Evolutionary conservation across 1,284 basidiomycete species (phyloP), one percentile per base, ranked within the genome.

Genomic region (Tylopilus sp.): DNA sequence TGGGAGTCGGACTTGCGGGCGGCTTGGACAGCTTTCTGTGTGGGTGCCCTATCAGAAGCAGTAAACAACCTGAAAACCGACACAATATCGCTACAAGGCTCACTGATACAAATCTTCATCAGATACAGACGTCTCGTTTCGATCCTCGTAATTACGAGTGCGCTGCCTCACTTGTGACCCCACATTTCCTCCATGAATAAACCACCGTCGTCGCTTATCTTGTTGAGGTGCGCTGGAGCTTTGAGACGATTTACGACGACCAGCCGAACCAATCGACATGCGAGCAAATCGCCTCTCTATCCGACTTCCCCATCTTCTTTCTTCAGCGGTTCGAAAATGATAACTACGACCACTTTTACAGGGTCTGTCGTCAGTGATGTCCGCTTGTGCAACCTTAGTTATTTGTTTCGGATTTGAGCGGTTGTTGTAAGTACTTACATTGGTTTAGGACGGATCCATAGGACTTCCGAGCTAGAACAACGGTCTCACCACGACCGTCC

Each of bases 171-270:
- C 36, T 2, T n/a, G 48, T 14, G 51, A 50, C 8, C 48, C 53
- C 5, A 66, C 3, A 9, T 41, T 19, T 39, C 58, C 65, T 4
- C 10, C 24, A 17, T 22, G 65, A 37, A 52, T 7, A 43, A 64
- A 64, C 63, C 61, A 61, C 29, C 56, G 65, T 35, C 61, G 63
- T 10, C 63, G 63, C 41, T 37, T 61, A 36, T 49, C 57, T 17
- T 29, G 52, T 17, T 19, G 32, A 2, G 33, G 33, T 25, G 19
- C 7, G n/a, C 19, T 26, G 26, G 55, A 26, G 7, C 10, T 39
- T 14, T 50, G 45, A 17, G 57, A 48, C 22, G 25, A 8, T 24
- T 47, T 36, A 24, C 39, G 52, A 43, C 42, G 56, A 29, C 40
- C 9, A 6, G 54, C 43, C 13, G 59, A 52, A 29, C 60, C 58